phyloP scores from a whole-genome alignment of 805 yeast genomes.

The Cyberlindnera euphorbiiphila region DNA sequence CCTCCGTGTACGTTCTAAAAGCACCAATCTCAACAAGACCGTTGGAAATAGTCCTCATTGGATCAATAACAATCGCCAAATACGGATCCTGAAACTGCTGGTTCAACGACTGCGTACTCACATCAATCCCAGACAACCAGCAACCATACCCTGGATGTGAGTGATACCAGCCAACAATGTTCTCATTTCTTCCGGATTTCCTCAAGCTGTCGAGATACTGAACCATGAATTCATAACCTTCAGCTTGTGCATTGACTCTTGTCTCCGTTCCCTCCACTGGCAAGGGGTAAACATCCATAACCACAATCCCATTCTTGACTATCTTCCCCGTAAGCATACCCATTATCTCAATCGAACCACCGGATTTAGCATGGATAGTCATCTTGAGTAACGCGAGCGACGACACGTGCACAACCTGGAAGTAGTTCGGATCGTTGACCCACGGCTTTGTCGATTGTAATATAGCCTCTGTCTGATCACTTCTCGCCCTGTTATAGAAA shows the following conservation, averaged over 20 bases:
- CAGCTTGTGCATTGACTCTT: conserved; percentile 89
- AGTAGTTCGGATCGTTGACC: conserved; percentile 55
- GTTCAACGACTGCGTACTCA: conserved; percentile 79
- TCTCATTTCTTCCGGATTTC: conserved; percentile 49
- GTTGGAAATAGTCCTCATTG: conserved; percentile 58
- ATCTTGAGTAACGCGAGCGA: conserved; percentile 71
- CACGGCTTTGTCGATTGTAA: conserved; percentile 43
- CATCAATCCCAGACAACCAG: conserved; percentile 93
- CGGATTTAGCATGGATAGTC: conserved; percentile 74
- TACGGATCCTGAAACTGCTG: conserved; percentile 91
- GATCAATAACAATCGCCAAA: conserved; percentile 85
- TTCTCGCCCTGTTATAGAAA: conserved; percentile 16
- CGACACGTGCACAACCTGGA: conserved; percentile 60
- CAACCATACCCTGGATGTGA: conserved; percentile 99
- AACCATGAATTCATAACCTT: conserved; percentile 94
- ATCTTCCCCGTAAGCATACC: conserved; percentile 88
- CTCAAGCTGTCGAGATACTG: conserved; percentile 61
- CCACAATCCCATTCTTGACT: conserved; percentile 49
- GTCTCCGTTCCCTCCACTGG: conserved; percentile 98
- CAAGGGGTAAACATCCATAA: conserved; percentile 77
- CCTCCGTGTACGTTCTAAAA: conserved; percentile 63
- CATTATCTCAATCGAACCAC: conserved; percentile 90
- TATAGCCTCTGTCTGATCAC: conserved; percentile 14
- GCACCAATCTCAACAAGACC: conserved; percentile 83
- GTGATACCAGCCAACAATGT: conserved; percentile 97